Evolutionary conservation across 495 filamentous ascomycete genomes (phyloP).

Genomic region (Polyplosphaeria fusca): DNA sequence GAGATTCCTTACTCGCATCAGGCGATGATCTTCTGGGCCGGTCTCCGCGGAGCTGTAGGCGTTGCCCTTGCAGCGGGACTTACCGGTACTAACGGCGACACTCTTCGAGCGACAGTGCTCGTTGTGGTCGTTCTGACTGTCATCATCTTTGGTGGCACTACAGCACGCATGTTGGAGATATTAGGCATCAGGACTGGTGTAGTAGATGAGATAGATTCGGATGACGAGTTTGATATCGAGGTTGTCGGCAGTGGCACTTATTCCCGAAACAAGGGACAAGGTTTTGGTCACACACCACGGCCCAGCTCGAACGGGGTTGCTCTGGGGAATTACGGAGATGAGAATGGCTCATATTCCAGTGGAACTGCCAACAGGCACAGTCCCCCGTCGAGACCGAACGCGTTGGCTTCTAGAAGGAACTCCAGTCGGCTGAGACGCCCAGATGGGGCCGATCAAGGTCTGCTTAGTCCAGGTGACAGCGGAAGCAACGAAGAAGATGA

Average conservation of each 20-base stretch:
- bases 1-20: constrained; percentile 92
- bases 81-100: constrained; percentile 68
- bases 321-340: constrained; percentile 46
- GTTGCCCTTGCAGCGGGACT: constrained; percentile 93
- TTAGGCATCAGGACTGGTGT: constrained; percentile 90
- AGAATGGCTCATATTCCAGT: constrained; percentile 53
- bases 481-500: constrained; percentile 63
- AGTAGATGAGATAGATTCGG: constrained; percentile 91
- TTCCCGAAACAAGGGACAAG: constrained; percentile 58
- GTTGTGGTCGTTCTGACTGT: constrained; percentile 97
- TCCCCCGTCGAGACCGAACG: constrained; percentile 50
- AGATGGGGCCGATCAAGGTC: constrained; percentile 60
- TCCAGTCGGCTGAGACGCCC: constrained; percentile 41
- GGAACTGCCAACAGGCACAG: constrained; percentile 43
- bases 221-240: constrained; percentile 98
- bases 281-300: constrained; percentile 72
- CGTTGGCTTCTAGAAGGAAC: constrained; percentile 52
- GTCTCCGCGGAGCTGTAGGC: constrained; percentile 90
- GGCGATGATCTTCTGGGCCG: constrained; percentile 98
- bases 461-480: constrained; percentile 56
- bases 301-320: constrained; percentile 54
- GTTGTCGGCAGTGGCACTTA: constrained; percentile 70
- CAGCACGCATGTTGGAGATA: constrained; percentile 97
- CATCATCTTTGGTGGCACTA: constrained; percentile 97
- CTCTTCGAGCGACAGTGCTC: constrained; percentile 84